Evolutionary conservation across 495 filamentous ascomycete species (phyloP), one percentile per base, ranked within the genome.

Genomic region (Trichoderma asperelloides): DNA sequence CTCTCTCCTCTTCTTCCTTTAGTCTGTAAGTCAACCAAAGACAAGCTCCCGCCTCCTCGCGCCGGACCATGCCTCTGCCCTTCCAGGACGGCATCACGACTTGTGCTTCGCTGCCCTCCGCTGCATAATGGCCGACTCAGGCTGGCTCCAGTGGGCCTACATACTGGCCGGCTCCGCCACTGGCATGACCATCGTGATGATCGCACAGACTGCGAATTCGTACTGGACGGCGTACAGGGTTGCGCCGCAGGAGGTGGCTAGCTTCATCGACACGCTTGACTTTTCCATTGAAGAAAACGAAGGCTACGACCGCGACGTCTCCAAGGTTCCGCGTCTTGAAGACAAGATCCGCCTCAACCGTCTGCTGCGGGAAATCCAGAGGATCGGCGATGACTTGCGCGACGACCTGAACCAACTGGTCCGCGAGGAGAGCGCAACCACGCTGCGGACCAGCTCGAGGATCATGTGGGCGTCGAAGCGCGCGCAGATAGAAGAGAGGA

Each of bases 311-410:
- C 80, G 74, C 72, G 85, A 80, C 74, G 78, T 80, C 69, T 74
- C 73, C 63, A 80, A 80, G 69, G 76, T 84, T 9, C 74, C 72
- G 76, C 74, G 78, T 49, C 73, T 88, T 69, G 76, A 83, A 71
- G 78, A 85, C 69, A 79, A 85, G 71, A 39, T 84, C 33, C 73
- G 84, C 70, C 76, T 88, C 73, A 69, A 72, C 68, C 67, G 81
- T 63, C 70, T 84, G 40, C 72, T 85, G 64, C 76, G 81, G 75
- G 70, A 85, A 75, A 80, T 90, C 71, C 73, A 88, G 77, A 77
- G 84, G 79, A 73, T 81, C 66, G 73, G 86, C 69, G 86, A 76
- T 74, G 83, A 77, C 67, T 70, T 76, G 72, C 77, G 83, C 49
- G 80, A 85, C 69, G 71, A 82, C 49, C 63, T 87, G 71, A 78